These are phyloP conservation scores for Aureobasidium mangrovei DNA, from an alignment of 2,329 filamentous ascomycete species.

Conservation along the genomic window DNA sequence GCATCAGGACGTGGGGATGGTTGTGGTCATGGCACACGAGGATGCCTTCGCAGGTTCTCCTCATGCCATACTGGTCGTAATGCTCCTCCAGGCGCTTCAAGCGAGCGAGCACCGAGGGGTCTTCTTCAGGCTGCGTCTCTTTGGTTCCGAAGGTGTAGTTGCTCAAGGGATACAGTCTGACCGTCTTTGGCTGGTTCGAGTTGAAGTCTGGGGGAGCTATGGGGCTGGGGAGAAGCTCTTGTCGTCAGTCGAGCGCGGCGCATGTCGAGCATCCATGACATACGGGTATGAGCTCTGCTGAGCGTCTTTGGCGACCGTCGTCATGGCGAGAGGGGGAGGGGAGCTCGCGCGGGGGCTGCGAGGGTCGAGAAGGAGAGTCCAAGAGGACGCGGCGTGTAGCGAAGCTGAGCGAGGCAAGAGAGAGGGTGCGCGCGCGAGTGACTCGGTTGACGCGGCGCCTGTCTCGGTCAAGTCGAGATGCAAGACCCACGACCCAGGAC, in stretches of 20 bases:
- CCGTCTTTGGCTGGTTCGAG: slow-evolving; percentile 77
- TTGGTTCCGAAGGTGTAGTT: slow-evolving; percentile 99
- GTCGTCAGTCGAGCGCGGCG: neutral
- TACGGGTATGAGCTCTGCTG: slow-evolving; percentile 67
- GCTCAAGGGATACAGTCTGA: slow-evolving; percentile 86
- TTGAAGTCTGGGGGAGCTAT: slow-evolving; percentile 69
- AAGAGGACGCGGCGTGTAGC: neutral
- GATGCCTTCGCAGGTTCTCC: slow-evolving; percentile 91
- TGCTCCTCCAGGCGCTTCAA: slow-evolving; percentile 94
- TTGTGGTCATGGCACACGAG: slow-evolving; percentile 98
- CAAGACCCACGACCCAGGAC: too few species aligned
- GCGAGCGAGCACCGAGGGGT: slow-evolving; percentile 86
- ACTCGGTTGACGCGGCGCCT: too few species aligned
- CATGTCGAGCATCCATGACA: slow-evolving; percentile 20
- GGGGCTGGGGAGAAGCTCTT: slow-evolving; percentile 41
- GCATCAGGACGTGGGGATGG: slow-evolving; percentile 96
- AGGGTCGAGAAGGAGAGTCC: neutral
- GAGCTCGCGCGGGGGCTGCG: neutral
- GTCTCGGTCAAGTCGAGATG: too few species aligned
- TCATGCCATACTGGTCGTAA: slow-evolving; percentile 87
- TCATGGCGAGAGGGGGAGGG: slow-evolving; percentile 47
- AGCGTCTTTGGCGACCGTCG: slow-evolving; percentile 67
- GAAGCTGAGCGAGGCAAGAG: neutral
- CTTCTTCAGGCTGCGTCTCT: slow-evolving; percentile 95
- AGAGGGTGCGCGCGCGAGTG: neutral